These are phyloP conservation scores for Exophiala lecanii-corni DNA, from an alignment of 2,329 filamentous ascomycete species.

Conservation along the genomic window DNA sequence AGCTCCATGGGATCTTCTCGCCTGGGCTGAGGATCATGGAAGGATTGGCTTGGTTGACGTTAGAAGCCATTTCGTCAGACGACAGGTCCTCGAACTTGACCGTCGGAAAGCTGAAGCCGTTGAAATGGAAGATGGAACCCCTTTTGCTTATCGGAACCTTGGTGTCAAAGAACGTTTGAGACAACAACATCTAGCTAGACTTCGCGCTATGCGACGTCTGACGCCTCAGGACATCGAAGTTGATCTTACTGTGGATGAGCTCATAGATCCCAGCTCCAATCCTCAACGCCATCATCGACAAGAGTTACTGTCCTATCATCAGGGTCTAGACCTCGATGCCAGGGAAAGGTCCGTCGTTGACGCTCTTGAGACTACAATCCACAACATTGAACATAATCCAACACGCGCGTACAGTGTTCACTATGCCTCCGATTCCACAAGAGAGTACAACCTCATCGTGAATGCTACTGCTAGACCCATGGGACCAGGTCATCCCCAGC, in stretches of 20 bases:
- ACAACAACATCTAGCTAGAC: slow-evolving; percentile 23
- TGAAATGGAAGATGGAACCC: slow-evolving; percentile 25
- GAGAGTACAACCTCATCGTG: slow-evolving; percentile 15
- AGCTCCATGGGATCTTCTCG: slow-evolving; percentile 80
- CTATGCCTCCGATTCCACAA: slow-evolving; percentile 12
- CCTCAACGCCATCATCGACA: slow-evolving; percentile 8
- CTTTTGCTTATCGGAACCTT: slow-evolving; percentile 19
- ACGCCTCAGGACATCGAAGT: slow-evolving; percentile 6
- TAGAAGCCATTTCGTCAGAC: slow-evolving; percentile 41
- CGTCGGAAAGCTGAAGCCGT: slow-evolving; percentile 21
- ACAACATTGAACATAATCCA: slow-evolving; percentile 13
- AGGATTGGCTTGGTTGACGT: slow-evolving; percentile 45
- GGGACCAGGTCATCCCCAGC: slow-evolving; percentile 25
- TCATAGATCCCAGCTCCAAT: slow-evolving; percentile 1
- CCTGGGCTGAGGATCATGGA: slow-evolving; percentile 84
- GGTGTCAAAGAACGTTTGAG: slow-evolving; percentile 23
- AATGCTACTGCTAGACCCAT: slow-evolving; percentile 4
- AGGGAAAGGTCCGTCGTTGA: slow-evolving; percentile 24
- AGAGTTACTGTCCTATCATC: slow-evolving; percentile 17
- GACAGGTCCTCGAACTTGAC: slow-evolving; percentile 37
- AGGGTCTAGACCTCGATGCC: slow-evolving; percentile 22
- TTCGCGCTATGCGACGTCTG: slow-evolving; percentile 18
- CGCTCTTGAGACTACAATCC: slow-evolving; percentile 23
- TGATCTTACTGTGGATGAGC: slow-evolving; percentile 10
- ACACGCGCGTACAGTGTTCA: slow-evolving; percentile 23